A percentile compares a stretch with the other conserved stretches of the same genome.
These are phyloP conservation scores for Nitzschia inconspicua DNA, from an alignment of 108 stramenopile genomes.

Conservation along the genomic window DNA sequence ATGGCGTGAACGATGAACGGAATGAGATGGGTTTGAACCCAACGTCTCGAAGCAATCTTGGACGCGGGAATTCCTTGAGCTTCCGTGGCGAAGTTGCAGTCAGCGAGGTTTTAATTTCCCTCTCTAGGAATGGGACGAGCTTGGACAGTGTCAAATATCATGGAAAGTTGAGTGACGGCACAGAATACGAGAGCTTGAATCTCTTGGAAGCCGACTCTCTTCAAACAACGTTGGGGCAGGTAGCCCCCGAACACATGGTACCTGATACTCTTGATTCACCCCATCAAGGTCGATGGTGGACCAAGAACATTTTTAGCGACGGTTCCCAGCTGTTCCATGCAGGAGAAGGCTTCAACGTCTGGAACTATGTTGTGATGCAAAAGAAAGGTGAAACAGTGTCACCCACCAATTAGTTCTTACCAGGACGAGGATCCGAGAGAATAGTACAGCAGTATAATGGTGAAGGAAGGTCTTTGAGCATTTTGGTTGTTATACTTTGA, in stretches of 20 bases:
- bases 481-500: too few relatives aligned
- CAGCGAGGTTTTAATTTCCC: conserved; percentile 58
- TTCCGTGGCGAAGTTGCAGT: conserved; percentile 36
- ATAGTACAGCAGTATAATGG: too few relatives aligned
- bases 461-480: too few relatives aligned
- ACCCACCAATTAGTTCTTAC: too few relatives aligned
- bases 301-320: conserved; percentile 42
- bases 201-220: conserved; percentile 18
- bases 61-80: conserved; percentile 46
- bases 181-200: conserved; percentile 47
- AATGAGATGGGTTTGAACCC: conserved; percentile 11
- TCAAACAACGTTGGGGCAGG: conserved; percentile 1
- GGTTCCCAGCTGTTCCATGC: conserved; percentile 44
- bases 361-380: conserved; percentile 35
- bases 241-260: conserved; percentile 9
- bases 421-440: too few relatives aligned
- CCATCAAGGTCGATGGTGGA: conserved; percentile 51
- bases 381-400: too few relatives aligned
- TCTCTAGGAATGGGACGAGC: conserved; percentile 16
- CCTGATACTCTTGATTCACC: conserved; percentile 18
- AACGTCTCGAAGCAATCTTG: conserved; percentile 18
- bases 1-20: conserved; percentile 12
- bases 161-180: conserved; percentile 71
- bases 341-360: conserved; percentile 63
- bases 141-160: conserved; percentile 39